Conservation (phyloP, 75 land plant genomes). For the Pinus taeda region DNA sequence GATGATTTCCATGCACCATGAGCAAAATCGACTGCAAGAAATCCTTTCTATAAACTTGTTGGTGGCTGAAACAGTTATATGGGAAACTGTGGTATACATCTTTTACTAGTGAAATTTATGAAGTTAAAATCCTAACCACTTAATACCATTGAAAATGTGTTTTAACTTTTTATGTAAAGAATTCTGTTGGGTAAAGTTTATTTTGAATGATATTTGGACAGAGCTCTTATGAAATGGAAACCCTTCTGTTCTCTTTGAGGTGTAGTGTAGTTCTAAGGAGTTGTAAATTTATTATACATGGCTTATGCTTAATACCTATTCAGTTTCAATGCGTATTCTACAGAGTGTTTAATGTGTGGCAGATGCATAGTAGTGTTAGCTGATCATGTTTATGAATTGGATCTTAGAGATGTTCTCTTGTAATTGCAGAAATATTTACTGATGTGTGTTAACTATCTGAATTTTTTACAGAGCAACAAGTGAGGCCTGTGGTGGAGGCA, state of each 20-base stretch:
- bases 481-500: constrained; percentile 64
- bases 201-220: not conserved
- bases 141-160: too few relatives aligned
- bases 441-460: not conserved
- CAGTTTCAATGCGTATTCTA: not conserved
- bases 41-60: not conserved
- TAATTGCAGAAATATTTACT: not conserved
- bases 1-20: not conserved
- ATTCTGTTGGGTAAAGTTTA: not conserved
- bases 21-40: not conserved
- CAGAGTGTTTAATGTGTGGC: constrained; percentile 3
- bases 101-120: not conserved
- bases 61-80: not conserved
- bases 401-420: not conserved
- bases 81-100: not conserved
- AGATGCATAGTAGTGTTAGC: not conserved
- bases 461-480: constrained; percentile 69
- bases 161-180: too few relatives aligned
- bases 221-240: not conserved
- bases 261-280: not conserved
- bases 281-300: not conserved
- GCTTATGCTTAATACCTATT: not conserved
- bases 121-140: not conserved
- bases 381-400: not conserved
- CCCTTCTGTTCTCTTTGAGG: not conserved